These are phyloP conservation scores for Plantago coronopus DNA, from an alignment of 305 asterid species.

Conservation along the genomic window DNA sequence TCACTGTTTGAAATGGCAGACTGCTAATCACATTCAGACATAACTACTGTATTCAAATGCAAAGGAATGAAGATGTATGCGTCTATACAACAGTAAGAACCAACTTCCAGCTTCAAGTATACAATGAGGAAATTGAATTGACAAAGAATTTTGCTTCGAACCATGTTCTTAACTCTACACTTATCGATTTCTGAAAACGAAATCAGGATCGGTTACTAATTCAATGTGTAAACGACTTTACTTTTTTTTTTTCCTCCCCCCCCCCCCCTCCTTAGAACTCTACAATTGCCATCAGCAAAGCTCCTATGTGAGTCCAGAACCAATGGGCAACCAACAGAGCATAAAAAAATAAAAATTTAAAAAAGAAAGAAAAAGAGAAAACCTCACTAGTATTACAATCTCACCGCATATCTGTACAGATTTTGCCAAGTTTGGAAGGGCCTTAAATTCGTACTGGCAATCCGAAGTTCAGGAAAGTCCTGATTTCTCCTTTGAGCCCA, in stretches of 20 bases:
- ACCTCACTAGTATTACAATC: constrained; percentile 53
- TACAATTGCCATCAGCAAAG: constrained; percentile 22
- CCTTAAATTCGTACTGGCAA: constrained; percentile 62
- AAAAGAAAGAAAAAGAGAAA: constrained; percentile 20
- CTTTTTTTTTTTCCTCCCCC: constrained; percentile 10
- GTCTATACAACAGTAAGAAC: constrained; percentile 16
- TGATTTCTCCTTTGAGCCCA: constrained; percentile 83
- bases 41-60: not conserved
- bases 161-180: constrained; percentile 56
- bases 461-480: constrained; percentile 88
- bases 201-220: constrained; percentile 38
- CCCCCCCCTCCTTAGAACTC: constrained; percentile 22
- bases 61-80: constrained; percentile 15
- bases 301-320: constrained; percentile 8
- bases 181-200: constrained; percentile 59
- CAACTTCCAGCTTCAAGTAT: constrained; percentile 26
- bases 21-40: not conserved
- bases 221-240: constrained; percentile 32
- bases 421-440: constrained; percentile 22
- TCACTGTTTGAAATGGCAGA: too few relatives aligned
- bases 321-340: constrained; percentile 4
- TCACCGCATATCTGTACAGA: constrained; percentile 71
- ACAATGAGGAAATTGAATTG: constrained; percentile 25
- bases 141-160: constrained; percentile 45
- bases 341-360: constrained; percentile 1